Base-by-base conservation (phyloP, 148 eudicot genomes). In the Persicaria maculosa region DNA sequence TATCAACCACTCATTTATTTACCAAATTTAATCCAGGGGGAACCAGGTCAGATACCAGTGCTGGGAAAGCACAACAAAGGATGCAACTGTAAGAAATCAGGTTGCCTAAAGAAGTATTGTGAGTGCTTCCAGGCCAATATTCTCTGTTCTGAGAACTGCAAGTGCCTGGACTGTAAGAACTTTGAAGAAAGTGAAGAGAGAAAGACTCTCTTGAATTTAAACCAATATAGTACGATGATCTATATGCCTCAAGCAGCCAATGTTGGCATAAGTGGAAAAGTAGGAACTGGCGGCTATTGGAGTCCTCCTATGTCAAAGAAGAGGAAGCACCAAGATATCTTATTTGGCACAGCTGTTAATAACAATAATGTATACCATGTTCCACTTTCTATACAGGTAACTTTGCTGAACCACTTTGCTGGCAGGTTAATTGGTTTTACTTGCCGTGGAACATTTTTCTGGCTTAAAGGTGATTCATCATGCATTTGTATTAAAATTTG, bases 31-130 rank as follows among this genome's bases (percentile, higher is more conserved):
- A 65, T 83, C 69, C 84, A 89, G 91, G 88, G 71, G 62, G 85
- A 80, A 79, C 75, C 72, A 5, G 80, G 78, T 47, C 78, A 75
- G 64, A 74, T 74, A 52, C 58, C 76, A 58, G 20, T 76, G 16
- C 58, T 76, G 40, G 85, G 72, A 68, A 87, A 84, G 48, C 92
- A 91, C 81, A 82, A 86, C 80, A 91, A 88, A 81, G 97, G 97
- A 68, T 91, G 97, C 82, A 80, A 91, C 80, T 89, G 97, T 74
- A 91, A 88, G 78, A 91, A 80, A 79, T 82, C 87, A 25, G 88
- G 92, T 77, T 91, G 97, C 77, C 97, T 91, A 45, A 91, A 91
- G 86, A 91, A 83, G 87, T 91, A 89, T 78, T 91, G 94, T 25
- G 97, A 91, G 81, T 91, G 97, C 82, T 89, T 87, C 80, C 92